phyloP scores from a whole-genome alignment of 306 rosid species.

The Inga oerstediana region DNA sequence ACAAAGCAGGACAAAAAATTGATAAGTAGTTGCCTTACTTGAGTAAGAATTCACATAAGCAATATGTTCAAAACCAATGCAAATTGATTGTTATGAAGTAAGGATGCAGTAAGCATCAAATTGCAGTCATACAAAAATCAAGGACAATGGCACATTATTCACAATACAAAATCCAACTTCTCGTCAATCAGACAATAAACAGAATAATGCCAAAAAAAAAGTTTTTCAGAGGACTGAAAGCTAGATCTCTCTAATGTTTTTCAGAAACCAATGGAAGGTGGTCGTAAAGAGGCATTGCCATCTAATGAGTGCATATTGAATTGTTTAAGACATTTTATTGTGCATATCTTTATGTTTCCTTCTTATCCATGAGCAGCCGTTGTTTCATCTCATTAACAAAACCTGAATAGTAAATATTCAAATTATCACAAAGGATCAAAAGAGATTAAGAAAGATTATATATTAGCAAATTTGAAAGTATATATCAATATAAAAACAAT shows the following conservation, averaged over 20 bases:
- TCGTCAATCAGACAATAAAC: slow-evolving; percentile 1
- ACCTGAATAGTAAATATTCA: neutral
- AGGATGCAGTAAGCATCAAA: slow-evolving; percentile 16
- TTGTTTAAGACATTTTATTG: neutral
- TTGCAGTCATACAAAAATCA: slow-evolving; percentile 2
- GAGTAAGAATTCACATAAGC: neutral
- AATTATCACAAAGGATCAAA: neutral
- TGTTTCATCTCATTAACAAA: neutral
- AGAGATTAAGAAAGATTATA: too few relatives aligned
- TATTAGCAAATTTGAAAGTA: too few relatives aligned
- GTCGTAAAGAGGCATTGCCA: neutral
- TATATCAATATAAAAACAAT: too few relatives aligned
- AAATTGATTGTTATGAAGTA: slow-evolving; percentile 5
- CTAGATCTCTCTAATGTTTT: slow-evolving; percentile 1
- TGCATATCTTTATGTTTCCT: neutral
- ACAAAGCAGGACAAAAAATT: slow-evolving; percentile 25
- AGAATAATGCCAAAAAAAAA: too few relatives aligned
- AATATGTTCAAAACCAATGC: neutral
- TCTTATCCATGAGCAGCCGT: slow-evolving; percentile 6
- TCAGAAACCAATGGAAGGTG: neutral
- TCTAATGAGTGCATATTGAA: neutral
- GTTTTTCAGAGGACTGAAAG: too few relatives aligned
- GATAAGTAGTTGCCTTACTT: slow-evolving; percentile 23
- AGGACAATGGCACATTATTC: neutral
- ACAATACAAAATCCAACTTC: slow-evolving; percentile 3